These are phyloP conservation scores for Melampsora allii-populina DNA, from an alignment of 1,284 basidiomycete genomes.

Conservation along the genomic window DNA sequence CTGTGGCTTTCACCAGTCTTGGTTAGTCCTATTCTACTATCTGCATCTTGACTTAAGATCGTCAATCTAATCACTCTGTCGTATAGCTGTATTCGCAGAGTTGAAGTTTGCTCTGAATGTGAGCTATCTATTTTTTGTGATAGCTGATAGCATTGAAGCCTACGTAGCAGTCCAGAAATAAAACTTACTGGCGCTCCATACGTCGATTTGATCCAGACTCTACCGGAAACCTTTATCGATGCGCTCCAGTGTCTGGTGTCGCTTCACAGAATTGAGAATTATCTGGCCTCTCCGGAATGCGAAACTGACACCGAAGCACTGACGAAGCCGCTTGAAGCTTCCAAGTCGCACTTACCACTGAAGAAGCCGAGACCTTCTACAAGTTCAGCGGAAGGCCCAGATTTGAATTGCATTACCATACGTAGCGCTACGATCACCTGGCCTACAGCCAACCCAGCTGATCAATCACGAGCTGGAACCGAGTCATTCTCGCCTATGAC, in stretches of 20 bases:
- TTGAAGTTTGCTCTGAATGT: constrained; percentile 15
- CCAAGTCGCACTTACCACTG: not conserved
- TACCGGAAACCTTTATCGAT: constrained; percentile 34
- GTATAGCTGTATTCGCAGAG: constrained; percentile 8
- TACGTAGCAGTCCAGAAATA: not conserved
- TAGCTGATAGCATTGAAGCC: not conserved
- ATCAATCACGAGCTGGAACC: not conserved
- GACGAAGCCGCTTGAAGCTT: not conserved
- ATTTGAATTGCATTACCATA: not conserved
- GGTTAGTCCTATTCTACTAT: not conserved
- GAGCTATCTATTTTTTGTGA: not conserved
- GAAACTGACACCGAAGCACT: constrained; percentile 5
- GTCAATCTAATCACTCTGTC: not conserved
- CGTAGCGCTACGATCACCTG: constrained; percentile 4
- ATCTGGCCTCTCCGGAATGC: constrained; percentile 42
- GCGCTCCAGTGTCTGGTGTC: constrained; percentile 13
- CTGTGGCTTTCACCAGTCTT: constrained; percentile 13
- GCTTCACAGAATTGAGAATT: constrained; percentile 33
- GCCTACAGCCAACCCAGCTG: not conserved
- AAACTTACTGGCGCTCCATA: not conserved
- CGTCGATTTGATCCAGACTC: constrained; percentile 45
- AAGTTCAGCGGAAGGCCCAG: not conserved
- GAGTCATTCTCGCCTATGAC: not conserved
- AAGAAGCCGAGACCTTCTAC: not conserved
- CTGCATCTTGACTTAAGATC: not conserved